Base-by-base conservation (phyloP, 2,329 filamentous ascomycete species). In the Pseudophaeomoniella oleicola region DNA sequence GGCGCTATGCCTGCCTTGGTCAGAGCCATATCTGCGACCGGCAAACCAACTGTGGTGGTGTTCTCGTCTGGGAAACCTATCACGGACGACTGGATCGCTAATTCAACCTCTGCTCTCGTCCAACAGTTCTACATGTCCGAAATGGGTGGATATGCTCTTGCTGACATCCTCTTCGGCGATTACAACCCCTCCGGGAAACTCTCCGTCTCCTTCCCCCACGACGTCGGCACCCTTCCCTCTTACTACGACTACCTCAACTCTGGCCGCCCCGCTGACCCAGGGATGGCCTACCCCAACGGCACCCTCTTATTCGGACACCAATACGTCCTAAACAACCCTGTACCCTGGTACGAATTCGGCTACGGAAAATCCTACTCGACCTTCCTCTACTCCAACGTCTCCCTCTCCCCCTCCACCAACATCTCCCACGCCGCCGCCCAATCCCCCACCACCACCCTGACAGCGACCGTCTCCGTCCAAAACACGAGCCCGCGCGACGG, bases 91-190 rank as follows among this genome's bases (percentile, higher is more conserved):
- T 84, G 79, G 80, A 78, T 84, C 50, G 75, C 74, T 0, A 63
- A 70, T 19, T 64, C 67, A 16, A 75, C 79, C 0, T 63, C 73
- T 0, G 78, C 76, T 0, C 65, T 85, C 0, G 60, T 84, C 0
- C 79, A 84, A 50, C 78, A 83, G 53, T 84, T 84, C 57, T 85
- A 84, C 47, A 76, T 77, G 4, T 77, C 74, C 0, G 77, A 82
- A 47, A 63, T 81, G 57, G 77, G 76, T 16, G 77, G 78, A 0
- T 60, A 75, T 40, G 77, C 76, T 1, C 63, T 81, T 1, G 77
- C 78, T 0, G 74, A 80, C 42, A 62, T 81, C 18, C 61, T 81
- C 2, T 78, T 74, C 46, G 78, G 78, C 16, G 61, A 72, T 37
- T 67, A 71, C 36, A 80, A 77, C 52, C 77, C 77, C 0, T 75